Conservation (phyloP, 129 eudicot genomes). For the Helianthus tuberosus region DNA sequence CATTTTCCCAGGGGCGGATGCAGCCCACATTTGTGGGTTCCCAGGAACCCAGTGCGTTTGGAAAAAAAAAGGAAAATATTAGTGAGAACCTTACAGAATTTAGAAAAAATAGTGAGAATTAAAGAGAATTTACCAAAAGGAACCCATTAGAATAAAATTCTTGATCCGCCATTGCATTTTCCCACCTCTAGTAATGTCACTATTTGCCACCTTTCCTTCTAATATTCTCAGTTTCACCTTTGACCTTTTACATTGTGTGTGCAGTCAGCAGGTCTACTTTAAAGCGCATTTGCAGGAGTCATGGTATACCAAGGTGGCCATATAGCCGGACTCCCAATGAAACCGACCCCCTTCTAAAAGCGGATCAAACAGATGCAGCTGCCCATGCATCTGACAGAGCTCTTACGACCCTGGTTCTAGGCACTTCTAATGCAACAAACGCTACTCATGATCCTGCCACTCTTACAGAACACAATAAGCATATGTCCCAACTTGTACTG, state of each 20-base stretch:
- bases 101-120: no score
- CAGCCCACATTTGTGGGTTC: no score
- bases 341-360: neutral
- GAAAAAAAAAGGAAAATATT: no score
- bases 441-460: neutral
- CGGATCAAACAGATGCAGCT: constrained; percentile 1
- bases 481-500: neutral
- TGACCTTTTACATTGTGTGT: constrained; percentile 1
- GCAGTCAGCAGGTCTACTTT: constrained; percentile 6
- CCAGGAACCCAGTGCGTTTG: no score
- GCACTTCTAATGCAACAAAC: neutral
- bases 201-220: neutral
- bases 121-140: no score
- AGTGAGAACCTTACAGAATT: no score
- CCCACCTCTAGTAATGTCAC: neutral
- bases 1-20: neutral
- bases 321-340: constrained; percentile 9
- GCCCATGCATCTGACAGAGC: neutral
- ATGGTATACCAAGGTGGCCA: constrained; percentile 5
- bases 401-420: neutral
- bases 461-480: neutral
- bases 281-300: constrained; percentile 9
- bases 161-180: no score
- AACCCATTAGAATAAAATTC: no score
- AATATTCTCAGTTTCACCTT: neutral